Evolutionary conservation across 768 basidiomycete genomes (phyloP).

Genomic region (Collybia sp.): DNA sequence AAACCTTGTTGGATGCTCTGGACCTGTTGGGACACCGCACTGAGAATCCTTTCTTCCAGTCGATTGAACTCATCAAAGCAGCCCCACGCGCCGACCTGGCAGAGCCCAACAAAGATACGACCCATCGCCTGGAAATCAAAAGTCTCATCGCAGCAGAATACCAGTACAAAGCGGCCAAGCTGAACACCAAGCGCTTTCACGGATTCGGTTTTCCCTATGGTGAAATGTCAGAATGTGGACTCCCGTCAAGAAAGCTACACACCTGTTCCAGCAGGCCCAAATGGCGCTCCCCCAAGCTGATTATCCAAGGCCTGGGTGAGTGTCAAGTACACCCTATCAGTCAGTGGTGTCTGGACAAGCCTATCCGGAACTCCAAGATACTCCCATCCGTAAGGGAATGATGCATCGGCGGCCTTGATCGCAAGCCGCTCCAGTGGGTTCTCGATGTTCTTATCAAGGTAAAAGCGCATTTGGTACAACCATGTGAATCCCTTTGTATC

Average conservation of each 20-base stretch:
- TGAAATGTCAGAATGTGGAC: conserved; percentile 7
- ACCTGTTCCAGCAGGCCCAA: conserved; percentile 98
- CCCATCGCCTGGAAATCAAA: conserved; percentile 99
- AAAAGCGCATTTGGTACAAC: conserved; percentile 99
- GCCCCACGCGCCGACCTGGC: conserved; percentile 99
- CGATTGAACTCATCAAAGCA: conserved; percentile 99
- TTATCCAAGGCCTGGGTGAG: conserved; percentile 93
- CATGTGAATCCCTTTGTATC: conserved; percentile 81
- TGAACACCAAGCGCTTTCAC: conserved; percentile 98
- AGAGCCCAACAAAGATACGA: conserved; percentile 96
- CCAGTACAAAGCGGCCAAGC: conserved; percentile 96
- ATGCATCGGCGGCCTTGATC: conserved; percentile 85
- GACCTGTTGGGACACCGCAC: conserved; percentile 98
- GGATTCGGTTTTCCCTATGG: conserved; percentile 92
- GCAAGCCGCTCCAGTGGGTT: conserved; percentile 78
- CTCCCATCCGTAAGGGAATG: conserved; percentile 98
- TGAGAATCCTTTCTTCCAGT: conserved; percentile 94
- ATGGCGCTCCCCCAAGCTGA: conserved; percentile 95
- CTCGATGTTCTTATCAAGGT: conserved; percentile 67
- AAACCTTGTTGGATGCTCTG: conserved; percentile 98
- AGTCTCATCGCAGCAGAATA: conserved; percentile 99
- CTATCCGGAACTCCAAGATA: conserved; percentile 96
- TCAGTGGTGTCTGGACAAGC: conserved; percentile 96
- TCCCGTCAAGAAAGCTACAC: conserved; percentile 10
- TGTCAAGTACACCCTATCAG: conserved; percentile 95